Percentiles rank a stretch among this genome's conserved stretches.
phyloP scores from a whole-genome alignment of 495 filamentous ascomycete species.

The Penicillium roqueforti region DNA sequence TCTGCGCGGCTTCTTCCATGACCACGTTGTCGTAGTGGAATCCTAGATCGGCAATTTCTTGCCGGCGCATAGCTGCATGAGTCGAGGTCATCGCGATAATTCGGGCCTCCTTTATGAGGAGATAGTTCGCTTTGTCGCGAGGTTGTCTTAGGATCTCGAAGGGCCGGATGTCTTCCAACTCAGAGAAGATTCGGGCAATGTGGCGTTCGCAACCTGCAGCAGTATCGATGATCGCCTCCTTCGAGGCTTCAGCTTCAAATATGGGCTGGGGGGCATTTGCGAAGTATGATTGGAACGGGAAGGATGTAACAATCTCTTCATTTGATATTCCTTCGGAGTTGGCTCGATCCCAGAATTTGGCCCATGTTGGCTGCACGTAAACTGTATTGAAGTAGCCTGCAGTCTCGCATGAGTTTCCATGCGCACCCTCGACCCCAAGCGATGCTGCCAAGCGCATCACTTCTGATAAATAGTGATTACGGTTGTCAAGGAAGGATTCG shows the following conservation, averaged over 20 bases:
- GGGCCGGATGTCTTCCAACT: slow-evolving; percentile 87
- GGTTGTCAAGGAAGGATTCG: slow-evolving; percentile 91
- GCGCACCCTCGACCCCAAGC: slow-evolving; percentile 81
- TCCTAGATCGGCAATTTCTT: slow-evolving; percentile 84
- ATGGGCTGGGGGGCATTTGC: slow-evolving; percentile 81
- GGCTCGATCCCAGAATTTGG: slow-evolving; percentile 66
- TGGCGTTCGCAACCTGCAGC: slow-evolving; percentile 85
- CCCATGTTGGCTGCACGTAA: slow-evolving; percentile 85
- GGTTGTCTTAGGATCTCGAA: slow-evolving; percentile 89
- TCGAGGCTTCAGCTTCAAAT: slow-evolving; percentile 60
- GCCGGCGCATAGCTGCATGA: slow-evolving; percentile 93
- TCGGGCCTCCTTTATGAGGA: slow-evolving; percentile 89
- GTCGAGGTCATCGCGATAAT: slow-evolving; percentile 98
- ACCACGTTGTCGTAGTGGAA: slow-evolving; percentile 98
- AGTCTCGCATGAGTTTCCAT: slow-evolving; percentile 93
- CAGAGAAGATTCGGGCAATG: slow-evolving; percentile 85
- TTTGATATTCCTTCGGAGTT: slow-evolving; percentile 48
- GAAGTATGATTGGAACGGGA: slow-evolving; percentile 91
- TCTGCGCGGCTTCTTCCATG: slow-evolving; percentile 98
- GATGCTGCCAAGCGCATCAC: slow-evolving; percentile 81
- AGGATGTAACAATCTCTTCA: slow-evolving; percentile 64
- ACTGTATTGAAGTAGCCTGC: slow-evolving; percentile 94
- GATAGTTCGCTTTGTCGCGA: slow-evolving; percentile 90
- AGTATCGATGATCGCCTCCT: slow-evolving; percentile 69
- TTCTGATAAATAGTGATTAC: slow-evolving; percentile 71